These are phyloP conservation scores for Candida rishiriensis DNA, from an alignment of 805 yeast species.

Conservation along the genomic window DNA sequence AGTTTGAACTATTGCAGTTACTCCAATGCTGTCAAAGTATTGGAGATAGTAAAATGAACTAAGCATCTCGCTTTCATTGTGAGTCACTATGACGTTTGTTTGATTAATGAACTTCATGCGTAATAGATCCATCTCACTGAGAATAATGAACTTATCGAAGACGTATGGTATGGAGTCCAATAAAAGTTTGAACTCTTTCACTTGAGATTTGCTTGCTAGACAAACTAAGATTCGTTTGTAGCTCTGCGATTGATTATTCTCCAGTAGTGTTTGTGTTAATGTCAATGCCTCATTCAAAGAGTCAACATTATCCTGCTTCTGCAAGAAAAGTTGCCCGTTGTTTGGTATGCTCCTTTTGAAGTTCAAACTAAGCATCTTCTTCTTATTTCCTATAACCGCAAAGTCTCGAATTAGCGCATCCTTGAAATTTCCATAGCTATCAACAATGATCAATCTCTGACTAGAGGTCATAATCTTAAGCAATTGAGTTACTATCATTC, in stretches of 20 bases:
- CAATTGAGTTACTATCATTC: slow-evolving; percentile 3
- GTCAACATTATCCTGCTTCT: slow-evolving; percentile 1
- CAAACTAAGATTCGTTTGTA: slow-evolving; percentile 5
- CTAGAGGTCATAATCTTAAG: not conserved
- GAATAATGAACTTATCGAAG: slow-evolving; percentile 3
- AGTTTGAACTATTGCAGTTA: slow-evolving; percentile 9
- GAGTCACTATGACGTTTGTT: slow-evolving; percentile 6
- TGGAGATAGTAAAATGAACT: slow-evolving; percentile 6
- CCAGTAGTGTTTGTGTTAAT: not conserved
- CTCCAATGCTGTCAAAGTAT: slow-evolving; percentile 4
- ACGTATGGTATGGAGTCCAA: slow-evolving; percentile 3
- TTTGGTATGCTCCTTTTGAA: not conserved
- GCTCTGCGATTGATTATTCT: not conserved
- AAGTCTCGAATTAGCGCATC: not conserved
- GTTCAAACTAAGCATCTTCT: slow-evolving; percentile 1
- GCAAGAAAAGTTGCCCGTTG: slow-evolving; percentile 6
- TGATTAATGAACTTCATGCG: slow-evolving; percentile 9
- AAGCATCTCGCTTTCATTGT: slow-evolving; percentile 7
- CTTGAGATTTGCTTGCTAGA: not conserved
- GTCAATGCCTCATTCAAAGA: too few relatives aligned
- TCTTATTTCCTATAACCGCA: not conserved
- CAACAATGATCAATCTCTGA: slow-evolving; percentile 8
- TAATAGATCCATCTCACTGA: slow-evolving; percentile 6
- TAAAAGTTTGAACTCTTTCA: slow-evolving; percentile 3
- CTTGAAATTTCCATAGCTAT: slow-evolving; percentile 3